Conservation (phyloP, 2,329 filamentous ascomycete species). For the Aspergillus aculeatinus region DNA sequence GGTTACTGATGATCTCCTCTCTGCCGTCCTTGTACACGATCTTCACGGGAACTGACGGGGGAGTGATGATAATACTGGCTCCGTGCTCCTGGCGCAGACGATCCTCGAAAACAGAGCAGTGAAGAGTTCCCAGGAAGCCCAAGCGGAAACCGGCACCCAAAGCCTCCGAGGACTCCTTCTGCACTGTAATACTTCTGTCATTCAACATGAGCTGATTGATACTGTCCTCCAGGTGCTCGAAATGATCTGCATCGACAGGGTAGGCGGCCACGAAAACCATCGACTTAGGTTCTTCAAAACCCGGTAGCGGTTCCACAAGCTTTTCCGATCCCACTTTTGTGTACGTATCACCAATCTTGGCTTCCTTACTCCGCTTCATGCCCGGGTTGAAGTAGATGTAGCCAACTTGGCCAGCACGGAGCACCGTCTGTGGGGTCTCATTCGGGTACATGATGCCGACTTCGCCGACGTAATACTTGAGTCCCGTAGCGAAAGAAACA, state of each 20-base stretch:
- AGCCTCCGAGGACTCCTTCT: constrained; percentile 92
- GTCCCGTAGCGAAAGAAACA: constrained; percentile 81
- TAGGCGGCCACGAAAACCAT: constrained; percentile 99
- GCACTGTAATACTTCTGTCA: constrained; percentile 88
- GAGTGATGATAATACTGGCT: constrained; percentile 92
- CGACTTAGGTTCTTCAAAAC: constrained; percentile 94
- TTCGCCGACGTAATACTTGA: constrained; percentile 91
- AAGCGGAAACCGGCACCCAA: constrained; percentile 91
- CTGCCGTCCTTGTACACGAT: constrained; percentile 75
- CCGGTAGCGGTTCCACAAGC: constrained; percentile 75
- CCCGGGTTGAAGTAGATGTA: constrained; percentile 97
- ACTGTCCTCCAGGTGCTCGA: constrained; percentile 83
- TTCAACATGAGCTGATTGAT: constrained; percentile 93
- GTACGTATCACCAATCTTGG: constrained; percentile 93
- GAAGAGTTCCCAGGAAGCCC: constrained; percentile 91
- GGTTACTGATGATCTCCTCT: constrained; percentile 78
- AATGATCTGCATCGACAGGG: constrained; percentile 85
- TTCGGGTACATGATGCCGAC: constrained; percentile 95
- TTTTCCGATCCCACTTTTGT: constrained; percentile 77
- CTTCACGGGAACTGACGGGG: constrained; percentile 90
- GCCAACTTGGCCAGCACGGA: constrained; percentile 91
- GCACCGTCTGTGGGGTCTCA: constrained; percentile 73
- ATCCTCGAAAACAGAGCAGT: constrained; percentile 99
- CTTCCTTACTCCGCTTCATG: constrained; percentile 95
- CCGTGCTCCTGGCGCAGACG: constrained; percentile 91